Evolutionary conservation across 345 rosid species (phyloP).

Genomic region (Anacardium occidentale): DNA sequence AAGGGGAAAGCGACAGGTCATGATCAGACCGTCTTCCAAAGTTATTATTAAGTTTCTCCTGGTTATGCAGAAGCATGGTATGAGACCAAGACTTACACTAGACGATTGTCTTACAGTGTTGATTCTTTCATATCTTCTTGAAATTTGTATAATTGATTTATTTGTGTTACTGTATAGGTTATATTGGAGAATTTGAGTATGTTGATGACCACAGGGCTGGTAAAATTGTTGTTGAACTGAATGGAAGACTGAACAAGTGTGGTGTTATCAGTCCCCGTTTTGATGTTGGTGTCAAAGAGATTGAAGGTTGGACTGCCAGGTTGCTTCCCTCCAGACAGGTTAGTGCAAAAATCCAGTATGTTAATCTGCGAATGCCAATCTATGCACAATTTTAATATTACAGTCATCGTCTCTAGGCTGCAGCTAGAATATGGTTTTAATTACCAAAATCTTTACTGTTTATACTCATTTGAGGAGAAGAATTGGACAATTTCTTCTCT

Average conservation of each 20-base stretch:
- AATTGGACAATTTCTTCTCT: too few relatives aligned
- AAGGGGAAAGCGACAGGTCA: slow-evolving; percentile 50
- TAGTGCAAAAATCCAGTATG: background rate
- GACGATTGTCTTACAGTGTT: background rate
- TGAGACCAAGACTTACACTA: too few relatives aligned
- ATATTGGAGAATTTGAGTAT: slow-evolving; percentile 52
- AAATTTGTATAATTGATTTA: background rate
- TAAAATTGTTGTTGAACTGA: slow-evolving; percentile 47
- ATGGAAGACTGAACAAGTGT: slow-evolving; percentile 51
- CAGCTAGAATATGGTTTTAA: background rate
- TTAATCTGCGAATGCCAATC: too few relatives aligned
- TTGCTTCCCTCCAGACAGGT: slow-evolving; percentile 57
- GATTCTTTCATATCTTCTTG: background rate
- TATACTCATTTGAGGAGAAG: too few relatives aligned
- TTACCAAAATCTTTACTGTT: too few relatives aligned
- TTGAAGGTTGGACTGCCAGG: slow-evolving; percentile 56
- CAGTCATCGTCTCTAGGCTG: background rate
- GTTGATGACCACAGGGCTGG: slow-evolving; percentile 55
- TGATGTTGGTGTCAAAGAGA: slow-evolving; percentile 47
- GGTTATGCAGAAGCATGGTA: slow-evolving; percentile 61
- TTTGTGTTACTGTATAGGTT: slow-evolving; percentile 22
- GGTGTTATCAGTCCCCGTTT: slow-evolving; percentile 58
- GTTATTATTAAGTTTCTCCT: slow-evolving; percentile 53
- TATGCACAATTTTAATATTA: background rate
- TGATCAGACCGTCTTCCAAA: slow-evolving; percentile 55